Conservation (phyloP, 2,329 filamentous ascomycete genomes). For the Claviceps pazoutovae region DNA sequence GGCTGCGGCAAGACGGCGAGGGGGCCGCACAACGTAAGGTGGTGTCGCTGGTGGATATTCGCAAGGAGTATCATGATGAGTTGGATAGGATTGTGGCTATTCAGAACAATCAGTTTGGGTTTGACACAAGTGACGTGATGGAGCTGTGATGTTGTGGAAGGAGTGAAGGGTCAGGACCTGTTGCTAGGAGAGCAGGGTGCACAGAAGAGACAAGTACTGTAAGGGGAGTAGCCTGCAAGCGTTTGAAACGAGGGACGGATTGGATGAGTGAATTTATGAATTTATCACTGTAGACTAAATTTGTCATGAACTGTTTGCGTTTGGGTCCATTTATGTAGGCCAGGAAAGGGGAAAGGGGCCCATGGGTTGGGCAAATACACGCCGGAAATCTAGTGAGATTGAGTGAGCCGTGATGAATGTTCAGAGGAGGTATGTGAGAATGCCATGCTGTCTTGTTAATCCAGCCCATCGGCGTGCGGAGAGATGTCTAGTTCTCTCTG, state of each 20-base stretch:
- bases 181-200: background rate
- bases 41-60: constrained; percentile 71
- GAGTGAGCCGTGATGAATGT: constrained; percentile 11
- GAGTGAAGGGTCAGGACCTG: background rate
- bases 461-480: no score
- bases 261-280: background rate
- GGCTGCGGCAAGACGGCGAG: constrained; percentile 11
- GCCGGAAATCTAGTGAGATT: constrained; percentile 1
- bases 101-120: constrained; percentile 78
- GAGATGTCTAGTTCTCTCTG: no score
- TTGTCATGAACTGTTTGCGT: background rate
- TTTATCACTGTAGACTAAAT: background rate
- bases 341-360: background rate
- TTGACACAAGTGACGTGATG: constrained; percentile 43
- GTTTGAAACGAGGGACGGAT: background rate
- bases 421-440: constrained; percentile 6
- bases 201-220: background rate
- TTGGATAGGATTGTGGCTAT: constrained; percentile 80
- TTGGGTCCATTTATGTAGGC: no score
- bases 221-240: no score
- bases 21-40: constrained; percentile 50
- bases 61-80: constrained; percentile 80
- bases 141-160: constrained; percentile 21
- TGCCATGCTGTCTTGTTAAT: no score
- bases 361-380: constrained; percentile 15